These are phyloP conservation scores for Moricandia moricandioides DNA, from an alignment of 345 rosid genomes.

Conservation along the genomic window DNA sequence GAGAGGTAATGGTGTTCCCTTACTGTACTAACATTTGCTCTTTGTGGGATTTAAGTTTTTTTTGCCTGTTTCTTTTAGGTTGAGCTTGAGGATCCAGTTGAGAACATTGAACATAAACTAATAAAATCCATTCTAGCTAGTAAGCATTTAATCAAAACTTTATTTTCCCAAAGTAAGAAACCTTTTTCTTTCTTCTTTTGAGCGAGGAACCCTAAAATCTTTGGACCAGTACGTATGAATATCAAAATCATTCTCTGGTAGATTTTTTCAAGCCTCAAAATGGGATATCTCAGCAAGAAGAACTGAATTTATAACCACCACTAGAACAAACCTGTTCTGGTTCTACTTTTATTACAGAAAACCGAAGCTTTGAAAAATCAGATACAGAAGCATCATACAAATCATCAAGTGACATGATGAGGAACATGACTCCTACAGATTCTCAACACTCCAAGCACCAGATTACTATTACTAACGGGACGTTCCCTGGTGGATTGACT, in stretches of 20 bases:
- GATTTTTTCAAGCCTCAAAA: no score
- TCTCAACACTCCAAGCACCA: slow-evolving; percentile 44
- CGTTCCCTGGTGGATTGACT: slow-evolving; percentile 45
- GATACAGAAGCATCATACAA: slow-evolving; percentile 37
- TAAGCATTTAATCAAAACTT: no score
- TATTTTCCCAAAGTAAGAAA: no score
- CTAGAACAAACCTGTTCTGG: slow-evolving; percentile 25
- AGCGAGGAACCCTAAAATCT: no score
- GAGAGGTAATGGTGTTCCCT: slow-evolving; percentile 52
- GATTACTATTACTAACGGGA: slow-evolving; percentile 39
- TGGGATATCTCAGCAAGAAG: no score
- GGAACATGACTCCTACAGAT: slow-evolving; percentile 41
- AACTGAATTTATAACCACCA: no score
- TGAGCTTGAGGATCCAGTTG: slow-evolving; percentile 96
- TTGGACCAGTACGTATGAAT: no score
- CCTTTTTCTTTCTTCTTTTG: no score
- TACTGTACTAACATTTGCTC: neutral
- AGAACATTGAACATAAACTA: slow-evolving; percentile 52
- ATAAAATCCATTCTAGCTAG: no score
- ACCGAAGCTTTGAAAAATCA: slow-evolving; percentile 43
- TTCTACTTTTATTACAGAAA: slow-evolving; percentile 41
- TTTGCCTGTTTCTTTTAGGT: slow-evolving; percentile 44
- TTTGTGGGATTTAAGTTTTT: neutral
- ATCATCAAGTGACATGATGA: slow-evolving; percentile 41
- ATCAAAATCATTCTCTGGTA: no score